Evolutionary conservation across 1,139 yeast species (phyloP), one percentile per base, ranked within the genome.

Genomic region (Taphrina communis): DNA sequence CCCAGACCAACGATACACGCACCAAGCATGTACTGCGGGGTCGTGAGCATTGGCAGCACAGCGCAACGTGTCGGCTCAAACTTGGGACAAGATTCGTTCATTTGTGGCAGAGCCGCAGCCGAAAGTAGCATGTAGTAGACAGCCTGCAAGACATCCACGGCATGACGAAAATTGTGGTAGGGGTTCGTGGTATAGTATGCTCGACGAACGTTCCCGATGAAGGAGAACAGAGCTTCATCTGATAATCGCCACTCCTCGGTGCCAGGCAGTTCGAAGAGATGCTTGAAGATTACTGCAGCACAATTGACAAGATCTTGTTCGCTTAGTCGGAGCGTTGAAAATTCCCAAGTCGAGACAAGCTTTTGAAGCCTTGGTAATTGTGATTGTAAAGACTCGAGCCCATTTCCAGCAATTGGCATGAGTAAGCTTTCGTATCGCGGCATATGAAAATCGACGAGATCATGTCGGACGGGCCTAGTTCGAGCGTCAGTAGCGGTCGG

Each of bases 81-180:
- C 21, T 25, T 19, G 31, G 55, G 52, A 36, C 57, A 31, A 11
- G 48, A 25, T 12, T 50, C 39, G 31, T 35, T 41, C 48, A 52
- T 38, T 21, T 31, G 53, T 42, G 69, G 68, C 31, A 46, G 36
- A 21, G 38, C 41, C 17, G 39, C 55, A 35, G 55, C 39, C 9
- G 48, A 44, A 14, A 41, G 77, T 51, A 88, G 78, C 73, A 86
- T 87, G 76, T 84, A 87, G 78, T 88, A 88, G 65, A 94, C 86
- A 0, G 97, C 97, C 79, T 94, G 99, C 76, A 93, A 80, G 7
- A 94, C 99, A 79, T 94, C 99, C 17, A 91, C 90, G 0, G 97
- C 97, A 79, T 94, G 99, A 73, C 97, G 85, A 77, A 92, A 94
- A 79, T 93, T 93, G 80, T 94, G 99, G 80, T 93, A 94, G 7